Evolutionary conservation across 2,329 filamentous ascomycete species (phyloP).

Genomic region (Scytalidium sp.): DNA sequence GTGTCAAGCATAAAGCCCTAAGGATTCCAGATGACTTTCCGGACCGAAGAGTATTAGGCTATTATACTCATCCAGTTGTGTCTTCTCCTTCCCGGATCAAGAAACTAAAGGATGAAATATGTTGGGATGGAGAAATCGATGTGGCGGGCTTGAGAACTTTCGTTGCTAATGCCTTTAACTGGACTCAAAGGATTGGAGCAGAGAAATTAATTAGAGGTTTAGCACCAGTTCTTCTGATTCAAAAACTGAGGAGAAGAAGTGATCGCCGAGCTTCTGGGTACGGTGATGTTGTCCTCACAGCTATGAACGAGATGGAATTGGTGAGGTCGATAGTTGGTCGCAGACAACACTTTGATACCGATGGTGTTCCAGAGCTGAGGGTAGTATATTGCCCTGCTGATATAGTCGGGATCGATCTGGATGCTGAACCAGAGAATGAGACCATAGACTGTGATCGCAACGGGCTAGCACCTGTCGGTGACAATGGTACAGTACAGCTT

Average conservation of each 20-base stretch:
- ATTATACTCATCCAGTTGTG: conserved; percentile 84
- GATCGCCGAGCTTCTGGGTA: conserved; percentile 32
- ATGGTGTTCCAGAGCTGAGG: conserved; percentile 73
- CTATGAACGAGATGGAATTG: conserved; percentile 48
- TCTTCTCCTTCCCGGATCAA: conserved; percentile 59
- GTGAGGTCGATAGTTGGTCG: conserved; percentile 66
- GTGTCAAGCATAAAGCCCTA: conserved; percentile 69
- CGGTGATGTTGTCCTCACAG: conserved; percentile 30
- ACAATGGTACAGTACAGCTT: conserved; percentile 58
- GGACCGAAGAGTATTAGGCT: conserved; percentile 72
- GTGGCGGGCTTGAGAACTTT: conserved; percentile 69
- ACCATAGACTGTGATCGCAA: conserved; percentile 41
- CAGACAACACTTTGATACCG: conserved; percentile 70
- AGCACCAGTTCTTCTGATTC: conserved; percentile 70
- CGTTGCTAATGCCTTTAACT: conserved; percentile 77
- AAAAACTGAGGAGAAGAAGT: conserved; percentile 47
- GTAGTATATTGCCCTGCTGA: conserved; percentile 73
- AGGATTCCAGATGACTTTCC: conserved; percentile 80
- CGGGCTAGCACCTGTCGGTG: conserved; percentile 55
- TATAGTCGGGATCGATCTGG: conserved; percentile 75
- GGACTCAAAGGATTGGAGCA: conserved; percentile 75
- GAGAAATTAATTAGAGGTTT: conserved; percentile 81
- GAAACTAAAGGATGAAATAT: conserved; percentile 48
- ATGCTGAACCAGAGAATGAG: conserved; percentile 59
- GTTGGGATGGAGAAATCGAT: conserved; percentile 64